Evolutionary conservation across 345 rosid species (phyloP).

Genomic region (Euphorbia tirucalli): DNA sequence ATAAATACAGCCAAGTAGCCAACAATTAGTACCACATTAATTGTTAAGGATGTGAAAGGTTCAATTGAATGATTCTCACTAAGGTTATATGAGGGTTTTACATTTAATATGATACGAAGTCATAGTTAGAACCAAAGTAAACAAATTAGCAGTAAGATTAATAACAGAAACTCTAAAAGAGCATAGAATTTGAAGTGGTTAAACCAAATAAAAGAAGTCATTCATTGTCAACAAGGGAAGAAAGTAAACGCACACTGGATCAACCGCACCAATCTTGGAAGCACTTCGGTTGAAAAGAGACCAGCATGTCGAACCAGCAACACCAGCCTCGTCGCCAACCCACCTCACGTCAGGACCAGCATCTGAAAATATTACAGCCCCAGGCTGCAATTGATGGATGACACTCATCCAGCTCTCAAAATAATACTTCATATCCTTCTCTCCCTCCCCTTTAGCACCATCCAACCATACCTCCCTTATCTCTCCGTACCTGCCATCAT

Average conservation of each 20-base stretch:
- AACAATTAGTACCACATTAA: too few relatives aligned
- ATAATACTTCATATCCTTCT: slow-evolving; percentile 70
- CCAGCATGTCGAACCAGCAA: slow-evolving; percentile 75
- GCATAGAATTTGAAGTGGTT: neutral
- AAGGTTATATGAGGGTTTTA: neutral
- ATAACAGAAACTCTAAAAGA: too few relatives aligned
- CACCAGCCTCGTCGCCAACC: slow-evolving; percentile 81
- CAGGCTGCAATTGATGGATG: slow-evolving; percentile 74
- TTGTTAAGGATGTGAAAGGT: too few relatives aligned
- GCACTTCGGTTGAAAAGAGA: slow-evolving; percentile 67
- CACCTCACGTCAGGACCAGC: slow-evolving; percentile 82
- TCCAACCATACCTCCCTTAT: slow-evolving; percentile 74
- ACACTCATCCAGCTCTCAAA: slow-evolving; percentile 77
- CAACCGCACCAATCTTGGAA: slow-evolving; percentile 55
- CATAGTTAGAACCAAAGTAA: neutral
- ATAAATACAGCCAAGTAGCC: too few relatives aligned
- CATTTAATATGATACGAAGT: neutral
- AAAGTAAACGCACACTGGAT: slow-evolving; percentile 51
- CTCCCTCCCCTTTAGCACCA: slow-evolving; percentile 83
- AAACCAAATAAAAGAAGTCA: neutral
- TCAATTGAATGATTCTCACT: neutral
- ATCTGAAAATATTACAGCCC: slow-evolving; percentile 75
- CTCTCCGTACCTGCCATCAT: slow-evolving; percentile 67
- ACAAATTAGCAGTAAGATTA: too few relatives aligned
- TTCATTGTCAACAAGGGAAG: neutral